A percentile compares a stretch with the other conserved stretches of the same genome.
Evolutionary conservation across 345 rosid species (phyloP).

Genomic region (Draba incana): DNA sequence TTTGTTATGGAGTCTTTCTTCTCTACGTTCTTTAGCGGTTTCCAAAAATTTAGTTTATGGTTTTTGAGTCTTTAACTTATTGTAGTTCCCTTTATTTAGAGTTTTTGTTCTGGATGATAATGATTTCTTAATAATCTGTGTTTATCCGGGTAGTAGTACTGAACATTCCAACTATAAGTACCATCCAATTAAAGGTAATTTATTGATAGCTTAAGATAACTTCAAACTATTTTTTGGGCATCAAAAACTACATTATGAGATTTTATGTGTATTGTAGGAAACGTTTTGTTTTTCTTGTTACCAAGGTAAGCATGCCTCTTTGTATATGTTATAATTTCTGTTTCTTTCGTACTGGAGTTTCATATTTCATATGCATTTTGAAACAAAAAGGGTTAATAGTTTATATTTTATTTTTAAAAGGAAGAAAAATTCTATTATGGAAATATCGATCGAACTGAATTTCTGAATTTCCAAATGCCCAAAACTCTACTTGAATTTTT

Average conservation of each 20-base stretch:
- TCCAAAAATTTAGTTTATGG: constrained; percentile 5
- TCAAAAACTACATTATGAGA: no score
- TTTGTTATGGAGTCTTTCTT: constrained; percentile 14
- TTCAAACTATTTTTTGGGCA: no score
- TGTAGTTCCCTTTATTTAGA: constrained; percentile 6
- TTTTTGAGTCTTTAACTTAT: constrained; percentile 14
- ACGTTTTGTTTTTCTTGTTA: no score
- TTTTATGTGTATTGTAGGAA: no score
- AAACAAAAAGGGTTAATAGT: background rate
- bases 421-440: background rate
- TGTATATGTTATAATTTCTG: background rate
- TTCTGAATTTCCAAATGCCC: background rate
- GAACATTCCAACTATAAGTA: no score
- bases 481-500: constrained; percentile 1
- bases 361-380: no score
- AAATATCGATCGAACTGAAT: background rate
- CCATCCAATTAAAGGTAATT: no score
- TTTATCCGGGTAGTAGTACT: background rate
- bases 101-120: constrained; percentile 1
- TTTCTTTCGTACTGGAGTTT: background rate
- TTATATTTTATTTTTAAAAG: background rate
- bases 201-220: no score
- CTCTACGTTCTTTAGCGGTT: background rate
- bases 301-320: no score
- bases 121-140: constrained; percentile 12